These are phyloP conservation scores for Aspergillus biplanus DNA, from an alignment of 495 filamentous ascomycete species.

Conservation along the genomic window DNA sequence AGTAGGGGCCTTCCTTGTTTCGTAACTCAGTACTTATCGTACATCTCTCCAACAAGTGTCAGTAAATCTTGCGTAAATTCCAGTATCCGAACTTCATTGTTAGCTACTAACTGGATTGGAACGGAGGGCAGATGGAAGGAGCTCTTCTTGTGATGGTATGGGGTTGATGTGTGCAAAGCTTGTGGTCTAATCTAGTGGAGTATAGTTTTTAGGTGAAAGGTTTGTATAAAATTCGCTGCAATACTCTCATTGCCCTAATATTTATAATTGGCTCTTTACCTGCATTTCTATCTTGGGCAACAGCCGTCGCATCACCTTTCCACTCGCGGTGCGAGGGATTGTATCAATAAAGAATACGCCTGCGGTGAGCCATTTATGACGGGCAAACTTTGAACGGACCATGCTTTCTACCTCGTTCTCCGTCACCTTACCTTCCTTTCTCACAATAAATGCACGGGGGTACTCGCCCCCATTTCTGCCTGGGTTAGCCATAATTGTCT, in stretches of 20 bases:
- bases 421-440: neutral
- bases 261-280: neutral
- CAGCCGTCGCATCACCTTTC: conserved; percentile 6
- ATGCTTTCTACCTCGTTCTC: neutral
- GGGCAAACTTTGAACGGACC: conserved; percentile 1
- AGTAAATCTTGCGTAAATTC: too few species aligned
- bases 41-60: too few species aligned
- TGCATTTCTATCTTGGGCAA: neutral
- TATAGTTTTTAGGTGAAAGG: neutral
- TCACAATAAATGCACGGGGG: conserved; percentile 5
- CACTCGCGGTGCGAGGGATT: conserved; percentile 2
- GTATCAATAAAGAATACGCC: neutral
- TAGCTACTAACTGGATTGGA: too few species aligned
- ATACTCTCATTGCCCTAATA: neutral
- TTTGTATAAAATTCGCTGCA: neutral
- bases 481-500: neutral
- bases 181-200: too few species aligned
- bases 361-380: conserved; percentile 5
- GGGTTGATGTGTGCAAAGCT: too few species aligned
- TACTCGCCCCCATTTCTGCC: conserved; percentile 1
- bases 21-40: too few species aligned
- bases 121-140: too few species aligned
- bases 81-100: too few species aligned
- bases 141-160: too few species aligned
- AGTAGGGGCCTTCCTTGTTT: too few species aligned